Percentiles rank a stretch among this genome's conserved stretches.
Conservation (phyloP, 805 yeast species). For the Kregervanrija delftensis region DNA sequence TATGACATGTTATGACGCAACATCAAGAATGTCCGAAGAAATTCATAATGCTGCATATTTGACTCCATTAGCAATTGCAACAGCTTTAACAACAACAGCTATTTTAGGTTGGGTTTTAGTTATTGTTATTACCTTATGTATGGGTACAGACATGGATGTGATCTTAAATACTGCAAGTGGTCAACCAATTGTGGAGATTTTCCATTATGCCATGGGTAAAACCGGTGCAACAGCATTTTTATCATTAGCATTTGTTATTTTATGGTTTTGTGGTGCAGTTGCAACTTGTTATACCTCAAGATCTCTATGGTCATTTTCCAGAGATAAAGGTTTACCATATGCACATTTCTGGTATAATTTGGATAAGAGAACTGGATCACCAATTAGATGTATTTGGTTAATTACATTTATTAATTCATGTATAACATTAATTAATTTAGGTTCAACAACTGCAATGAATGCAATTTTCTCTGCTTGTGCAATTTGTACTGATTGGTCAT, state of each 20-base stretch:
- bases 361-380: conserved; percentile 33
- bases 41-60: conserved; percentile 45
- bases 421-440: conserved; percentile 37
- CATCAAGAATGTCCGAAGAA: conserved; percentile 50
- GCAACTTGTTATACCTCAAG: conserved; percentile 44
- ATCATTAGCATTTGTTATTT: conserved; percentile 40
- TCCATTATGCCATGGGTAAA: conserved; percentile 44
- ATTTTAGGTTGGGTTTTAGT: conserved; percentile 43
- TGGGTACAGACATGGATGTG: conserved; percentile 32
- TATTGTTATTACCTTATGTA: conserved; percentile 40
- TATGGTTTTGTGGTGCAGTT: conserved; percentile 48
- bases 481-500: conserved; percentile 43
- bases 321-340: conserved; percentile 49
- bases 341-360: conserved; percentile 36
- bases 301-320: conserved; percentile 50
- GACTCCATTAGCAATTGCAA: conserved; percentile 54
- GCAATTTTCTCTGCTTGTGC: conserved; percentile 51
- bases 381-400: conserved; percentile 40
- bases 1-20: conserved; percentile 51
- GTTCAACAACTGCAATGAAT: conserved; percentile 39
- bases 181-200: conserved; percentile 47
- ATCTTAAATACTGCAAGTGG: conserved; percentile 33
- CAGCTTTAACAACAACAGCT: conserved; percentile 45
- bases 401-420: conserved; percentile 35
- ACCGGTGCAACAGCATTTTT: conserved; percentile 46